These are phyloP conservation scores for Onygena corvina DNA, from an alignment of 2,329 filamentous ascomycete genomes.

Conservation along the genomic window DNA sequence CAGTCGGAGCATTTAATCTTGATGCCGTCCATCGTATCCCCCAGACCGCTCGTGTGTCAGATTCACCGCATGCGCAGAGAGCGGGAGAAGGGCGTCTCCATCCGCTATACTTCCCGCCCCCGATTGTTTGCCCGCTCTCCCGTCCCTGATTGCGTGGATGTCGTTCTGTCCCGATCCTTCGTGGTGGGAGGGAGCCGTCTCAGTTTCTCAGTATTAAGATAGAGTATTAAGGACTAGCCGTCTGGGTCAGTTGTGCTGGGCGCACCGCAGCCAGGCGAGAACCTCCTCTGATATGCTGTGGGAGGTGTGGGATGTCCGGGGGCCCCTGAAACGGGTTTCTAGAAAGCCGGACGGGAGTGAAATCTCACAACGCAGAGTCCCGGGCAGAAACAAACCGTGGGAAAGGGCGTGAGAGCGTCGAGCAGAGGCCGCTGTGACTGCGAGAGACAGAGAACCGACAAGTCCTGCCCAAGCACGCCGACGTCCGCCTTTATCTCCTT, in stretches of 20 bases:
- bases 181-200: not conserved
- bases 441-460: too few relatives aligned
- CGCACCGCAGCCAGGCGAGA: constrained; percentile 4
- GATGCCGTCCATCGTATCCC: constrained; percentile 41
- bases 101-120: not conserved
- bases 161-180: not conserved
- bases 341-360: constrained; percentile 4
- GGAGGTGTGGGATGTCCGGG: not conserved
- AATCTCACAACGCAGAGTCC: too few relatives aligned
- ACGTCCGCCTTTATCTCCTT: not conserved
- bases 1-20: constrained; percentile 82
- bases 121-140: not conserved
- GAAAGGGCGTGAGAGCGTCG: too few relatives aligned
- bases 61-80: constrained; percentile 1
- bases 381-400: too few relatives aligned
- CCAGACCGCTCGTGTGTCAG: not conserved
- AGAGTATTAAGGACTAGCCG: not conserved
- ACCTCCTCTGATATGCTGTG: constrained; percentile 5
- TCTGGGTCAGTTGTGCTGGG: not conserved
- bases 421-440: too few relatives aligned
- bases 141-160: not conserved
- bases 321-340: not conserved
- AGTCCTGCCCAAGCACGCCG: too few relatives aligned
- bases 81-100: not conserved
- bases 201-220: not conserved